Percentiles rank a stretch among this genome's conserved stretches.
These are phyloP conservation scores for Penicilliopsis zonata DNA, from an alignment of 495 filamentous ascomycete species.

Conservation along the genomic window DNA sequence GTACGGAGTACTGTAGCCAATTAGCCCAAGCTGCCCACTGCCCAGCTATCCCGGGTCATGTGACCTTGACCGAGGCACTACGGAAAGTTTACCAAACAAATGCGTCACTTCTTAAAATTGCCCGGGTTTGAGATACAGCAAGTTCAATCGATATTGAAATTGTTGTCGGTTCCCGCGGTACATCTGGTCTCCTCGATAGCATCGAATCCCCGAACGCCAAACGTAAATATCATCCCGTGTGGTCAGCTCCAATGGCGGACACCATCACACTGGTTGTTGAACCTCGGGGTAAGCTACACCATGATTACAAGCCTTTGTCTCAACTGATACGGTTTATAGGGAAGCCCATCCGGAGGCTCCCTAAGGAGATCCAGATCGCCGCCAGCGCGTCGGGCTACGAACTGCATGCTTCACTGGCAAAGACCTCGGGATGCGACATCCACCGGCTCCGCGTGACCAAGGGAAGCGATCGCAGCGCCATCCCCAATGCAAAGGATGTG, in stretches of 20 bases:
- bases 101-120: too few relatives aligned
- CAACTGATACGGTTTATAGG: conserved; percentile 14
- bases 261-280: conserved; percentile 26
- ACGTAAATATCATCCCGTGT: too few relatives aligned
- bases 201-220: not conserved
- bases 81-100: too few relatives aligned
- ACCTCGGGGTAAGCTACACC: conserved; percentile 24
- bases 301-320: not conserved
- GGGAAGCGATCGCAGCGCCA: conserved; percentile 51
- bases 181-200: too few relatives aligned
- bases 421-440: conserved; percentile 37
- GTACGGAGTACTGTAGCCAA: too few relatives aligned
- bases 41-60: too few relatives aligned
- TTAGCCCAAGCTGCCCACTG: too few relatives aligned
- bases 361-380: conserved; percentile 49
- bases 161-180: too few relatives aligned
- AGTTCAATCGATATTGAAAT: too few relatives aligned
- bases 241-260: conserved; percentile 15
- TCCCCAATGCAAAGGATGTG: conserved; percentile 59
- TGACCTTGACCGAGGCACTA: too few relatives aligned
- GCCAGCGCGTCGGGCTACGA: conserved; percentile 49
- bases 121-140: too few relatives aligned
- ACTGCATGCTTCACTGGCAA: conserved; percentile 45
- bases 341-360: conserved; percentile 60
- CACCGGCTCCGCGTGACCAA: conserved; percentile 62